Conservation (phyloP, 2,329 filamentous ascomycete species). For the Colletotrichum phormii region DNA sequence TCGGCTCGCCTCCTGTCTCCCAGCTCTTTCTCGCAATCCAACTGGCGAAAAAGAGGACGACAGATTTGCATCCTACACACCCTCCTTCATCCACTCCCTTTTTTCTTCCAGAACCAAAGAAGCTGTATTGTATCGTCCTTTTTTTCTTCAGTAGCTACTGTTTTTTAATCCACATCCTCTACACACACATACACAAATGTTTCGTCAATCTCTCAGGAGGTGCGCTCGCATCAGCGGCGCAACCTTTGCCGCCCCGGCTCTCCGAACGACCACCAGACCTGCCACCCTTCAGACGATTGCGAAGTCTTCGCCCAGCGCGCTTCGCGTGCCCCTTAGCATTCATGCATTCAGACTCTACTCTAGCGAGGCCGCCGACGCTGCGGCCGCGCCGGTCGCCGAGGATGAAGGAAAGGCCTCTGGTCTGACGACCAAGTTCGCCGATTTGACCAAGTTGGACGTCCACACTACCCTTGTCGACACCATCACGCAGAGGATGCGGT, state of each 20-base stretch:
- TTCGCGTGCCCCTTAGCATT: conserved; percentile 19
- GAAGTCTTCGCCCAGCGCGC: conserved; percentile 23
- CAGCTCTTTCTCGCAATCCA: conserved; percentile 2
- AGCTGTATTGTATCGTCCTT: conserved; percentile 9
- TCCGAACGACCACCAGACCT: conserved; percentile 29
- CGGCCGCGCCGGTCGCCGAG: conserved; percentile 30
- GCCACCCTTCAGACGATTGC: conserved; percentile 31
- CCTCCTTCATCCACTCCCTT: conserved; percentile 1
- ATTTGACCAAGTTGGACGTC: conserved; percentile 63
- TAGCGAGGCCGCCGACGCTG: conserved; percentile 48
- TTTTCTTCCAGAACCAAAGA: neutral
- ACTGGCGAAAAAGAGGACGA: conserved; percentile 20
- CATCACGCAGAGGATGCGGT: conserved; percentile 78
- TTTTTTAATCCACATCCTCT: conserved; percentile 6
- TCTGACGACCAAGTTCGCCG: conserved; percentile 47
- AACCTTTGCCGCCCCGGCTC: conserved; percentile 23
- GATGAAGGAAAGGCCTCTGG: conserved; percentile 36
- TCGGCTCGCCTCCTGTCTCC: conserved; percentile 40
- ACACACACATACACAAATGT: conserved; percentile 28
- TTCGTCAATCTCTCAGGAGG: conserved; percentile 49
- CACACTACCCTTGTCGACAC: conserved; percentile 73
- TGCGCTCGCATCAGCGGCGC: conserved; percentile 51
- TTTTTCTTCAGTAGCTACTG: conserved; percentile 4
- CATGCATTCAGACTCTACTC: conserved; percentile 50
- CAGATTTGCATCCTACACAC: neutral